Evolutionary conservation across 2,329 filamentous ascomycete species (phyloP).

Genomic region (Aspergillus ochraceoroseus): DNA sequence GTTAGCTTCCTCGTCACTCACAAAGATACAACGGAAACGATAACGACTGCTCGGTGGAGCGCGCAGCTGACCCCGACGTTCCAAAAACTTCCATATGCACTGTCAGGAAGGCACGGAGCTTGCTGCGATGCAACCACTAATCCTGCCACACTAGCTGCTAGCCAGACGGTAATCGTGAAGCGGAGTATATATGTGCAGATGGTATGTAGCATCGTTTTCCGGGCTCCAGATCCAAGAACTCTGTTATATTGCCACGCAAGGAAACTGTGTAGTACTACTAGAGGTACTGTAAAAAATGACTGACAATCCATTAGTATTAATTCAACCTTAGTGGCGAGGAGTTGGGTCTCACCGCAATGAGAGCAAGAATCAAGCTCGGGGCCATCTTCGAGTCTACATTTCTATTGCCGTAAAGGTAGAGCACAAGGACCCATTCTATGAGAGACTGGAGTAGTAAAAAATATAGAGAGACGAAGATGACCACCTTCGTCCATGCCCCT

Average conservation of each 20-base stretch:
- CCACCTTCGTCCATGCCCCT: conserved; percentile 34
- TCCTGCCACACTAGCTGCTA: conserved; percentile 37
- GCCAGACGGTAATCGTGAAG: conserved; percentile 36
- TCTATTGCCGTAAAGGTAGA: conserved; percentile 34
- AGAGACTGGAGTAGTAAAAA: conserved; percentile 34
- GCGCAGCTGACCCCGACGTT: conserved; percentile 36
- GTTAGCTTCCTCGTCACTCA: conserved; percentile 20
- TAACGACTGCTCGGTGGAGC: conserved; percentile 34
- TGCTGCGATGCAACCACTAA: conserved; percentile 37
- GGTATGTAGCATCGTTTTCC: conserved; percentile 32
- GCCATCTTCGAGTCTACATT: conserved; percentile 40
- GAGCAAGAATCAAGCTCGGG: conserved; percentile 33
- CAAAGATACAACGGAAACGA: conserved; percentile 35
- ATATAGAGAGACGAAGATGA: conserved; percentile 37
- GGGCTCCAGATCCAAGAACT: conserved; percentile 28
- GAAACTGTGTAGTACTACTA: conserved; percentile 37
- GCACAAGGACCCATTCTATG: conserved; percentile 32
- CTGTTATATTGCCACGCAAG: conserved; percentile 39
- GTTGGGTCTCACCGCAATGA: conserved; percentile 32
- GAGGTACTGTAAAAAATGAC: conserved; percentile 37
- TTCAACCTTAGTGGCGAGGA: conserved; percentile 1
- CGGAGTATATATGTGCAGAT: conserved; percentile 36
- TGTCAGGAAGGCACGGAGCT: conserved; percentile 30
- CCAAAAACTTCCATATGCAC: conserved; percentile 30
- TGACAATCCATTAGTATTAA: conserved; percentile 15